Evolutionary conservation across 495 filamentous ascomycete species (phyloP).

Genomic region (Penicillium turbatum): DNA sequence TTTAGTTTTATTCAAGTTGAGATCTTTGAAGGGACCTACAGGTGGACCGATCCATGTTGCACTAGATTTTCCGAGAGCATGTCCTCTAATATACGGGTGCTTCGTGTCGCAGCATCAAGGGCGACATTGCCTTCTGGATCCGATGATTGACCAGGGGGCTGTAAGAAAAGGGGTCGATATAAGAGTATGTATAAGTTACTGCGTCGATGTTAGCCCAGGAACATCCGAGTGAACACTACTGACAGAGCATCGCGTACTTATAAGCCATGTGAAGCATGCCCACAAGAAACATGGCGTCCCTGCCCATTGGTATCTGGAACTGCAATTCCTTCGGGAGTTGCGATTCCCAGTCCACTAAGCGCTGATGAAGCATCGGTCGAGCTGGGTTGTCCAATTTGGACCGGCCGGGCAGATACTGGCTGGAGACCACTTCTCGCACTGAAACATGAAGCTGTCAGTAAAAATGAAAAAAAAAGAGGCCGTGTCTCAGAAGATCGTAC

Average conservation of each 20-base stretch:
- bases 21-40: constrained; percentile 22
- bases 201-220: background rate
- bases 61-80: constrained; percentile 45
- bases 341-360: constrained; percentile 35
- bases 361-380: constrained; percentile 27
- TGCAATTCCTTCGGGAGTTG: constrained; percentile 33
- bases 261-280: constrained; percentile 46
- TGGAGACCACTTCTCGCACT: constrained; percentile 42
- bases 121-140: constrained; percentile 32
- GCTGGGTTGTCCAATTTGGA: constrained; percentile 24
- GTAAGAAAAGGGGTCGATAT: constrained; percentile 35
- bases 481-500: constrained; percentile 19
- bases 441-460: background rate
- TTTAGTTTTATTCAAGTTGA: background rate
- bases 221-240: too few relatives aligned
- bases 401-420: constrained; percentile 38
- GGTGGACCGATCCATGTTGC: constrained; percentile 42
- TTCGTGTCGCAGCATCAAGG: constrained; percentile 41
- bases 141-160: constrained; percentile 21
- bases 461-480: background rate
- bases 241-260: constrained; percentile 25
- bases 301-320: constrained; percentile 20
- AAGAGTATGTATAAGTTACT: constrained; percentile 42
- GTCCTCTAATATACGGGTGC: constrained; percentile 44
- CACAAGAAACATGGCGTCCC: constrained; percentile 33